Evolutionary conservation across 2,329 filamentous ascomycete species (phyloP), one percentile per base, ranked within the genome.

Genomic region (Colletotrichum orchidophilum): DNA sequence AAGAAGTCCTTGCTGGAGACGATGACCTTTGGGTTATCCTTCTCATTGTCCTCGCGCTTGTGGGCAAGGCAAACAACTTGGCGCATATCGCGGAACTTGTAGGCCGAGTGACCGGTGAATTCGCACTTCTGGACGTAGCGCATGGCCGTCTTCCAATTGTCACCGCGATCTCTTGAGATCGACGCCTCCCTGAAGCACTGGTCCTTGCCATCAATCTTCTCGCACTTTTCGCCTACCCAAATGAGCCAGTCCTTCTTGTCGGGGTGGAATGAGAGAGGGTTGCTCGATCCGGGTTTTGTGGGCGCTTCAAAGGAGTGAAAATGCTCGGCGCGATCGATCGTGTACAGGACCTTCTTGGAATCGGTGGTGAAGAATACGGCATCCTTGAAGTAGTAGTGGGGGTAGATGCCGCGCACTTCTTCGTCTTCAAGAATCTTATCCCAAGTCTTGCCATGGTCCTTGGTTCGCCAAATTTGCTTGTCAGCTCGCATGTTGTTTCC

Each of bases 391-490:
- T 95, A 93, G 58, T 86, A 86, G 78, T 99, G 94, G 27, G 93
- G 93, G 67, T 92, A 88, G 74, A 99, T 94, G 24, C 83, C 86
- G 54, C 87, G 83, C 67, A 98, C 89, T 2, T 90, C 85, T 74
- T 95, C 90, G 35, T 90, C 89, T 68, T 93, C 86, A 3, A 97
- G 87, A 54, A 91, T 91, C 63, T 79, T 84, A 27, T 90, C 84
- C 96, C 96, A 99, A 2, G 83, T 91, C 83, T 97, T 97, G 77
- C 96, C 96, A 77, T 98, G 96, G 78, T 99, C 91, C 64, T 91
- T 89, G 0, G 94, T 93, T 66, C 97, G 87, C 81, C 87, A 95
- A 21, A 97, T 87, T 71, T 86, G 63, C 85, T 92, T 71, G 85
- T 87, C 86, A 39, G 79, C 75, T 29, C 77, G 75, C 55, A 80